Conservation (phyloP, 495 filamentous ascomycete genomes). For the Pseudoneurospora amorphoporcata region DNA sequence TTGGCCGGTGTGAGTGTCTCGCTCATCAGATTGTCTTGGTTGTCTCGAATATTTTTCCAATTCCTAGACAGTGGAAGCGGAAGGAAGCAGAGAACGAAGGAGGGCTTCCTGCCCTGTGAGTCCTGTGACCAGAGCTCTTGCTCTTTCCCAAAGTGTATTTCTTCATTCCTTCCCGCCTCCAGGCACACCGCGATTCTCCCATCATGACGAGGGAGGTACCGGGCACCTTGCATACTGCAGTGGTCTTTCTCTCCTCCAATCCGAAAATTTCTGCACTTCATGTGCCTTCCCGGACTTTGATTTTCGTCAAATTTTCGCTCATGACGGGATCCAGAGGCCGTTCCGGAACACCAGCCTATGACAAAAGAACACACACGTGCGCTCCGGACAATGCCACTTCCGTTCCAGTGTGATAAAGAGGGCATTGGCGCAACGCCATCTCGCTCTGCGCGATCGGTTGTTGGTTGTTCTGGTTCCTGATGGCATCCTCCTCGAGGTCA, state of each 20-base stretch:
- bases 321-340: neutral
- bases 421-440: neutral
- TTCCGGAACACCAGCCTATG: neutral
- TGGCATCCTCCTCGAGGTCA: neutral
- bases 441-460: neutral
- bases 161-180: neutral
- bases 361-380: neutral
- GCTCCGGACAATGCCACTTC: neutral
- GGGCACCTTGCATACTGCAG: neutral
- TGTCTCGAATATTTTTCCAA: neutral
- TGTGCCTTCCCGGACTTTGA: neutral
- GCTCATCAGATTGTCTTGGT: neutral
- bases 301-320: neutral
- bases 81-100: neutral
- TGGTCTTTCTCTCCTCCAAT: neutral
- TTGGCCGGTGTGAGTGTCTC: neutral
- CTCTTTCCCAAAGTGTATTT: neutral
- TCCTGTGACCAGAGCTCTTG: neutral
- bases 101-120: neutral
- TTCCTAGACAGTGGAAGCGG: neutral
- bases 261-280: neutral
- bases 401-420: neutral
- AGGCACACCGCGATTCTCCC: neutral
- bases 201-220: neutral
- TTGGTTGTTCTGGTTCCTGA: neutral